These are phyloP conservation scores for Kurtzmaniella cleridarum DNA, from an alignment of 805 yeast species.

Conservation along the genomic window DNA sequence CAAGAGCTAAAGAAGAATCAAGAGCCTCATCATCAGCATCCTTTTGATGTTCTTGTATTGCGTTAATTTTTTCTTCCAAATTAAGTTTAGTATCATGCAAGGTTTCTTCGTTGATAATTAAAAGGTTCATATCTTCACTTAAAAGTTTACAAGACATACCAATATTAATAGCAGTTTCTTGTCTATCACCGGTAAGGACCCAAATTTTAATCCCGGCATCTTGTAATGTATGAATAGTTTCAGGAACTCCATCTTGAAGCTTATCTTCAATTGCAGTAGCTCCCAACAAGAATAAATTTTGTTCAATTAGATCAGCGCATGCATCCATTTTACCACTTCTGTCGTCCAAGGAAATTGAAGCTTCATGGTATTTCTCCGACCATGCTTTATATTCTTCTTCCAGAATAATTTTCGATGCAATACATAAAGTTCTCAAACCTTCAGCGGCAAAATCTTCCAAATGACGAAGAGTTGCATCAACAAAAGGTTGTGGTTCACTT, in stretches of 20 bases:
- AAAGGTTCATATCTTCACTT: constrained; percentile 92
- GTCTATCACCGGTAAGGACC: constrained; percentile 98
- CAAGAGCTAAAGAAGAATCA: constrained; percentile 72
- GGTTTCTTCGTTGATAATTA: constrained; percentile 82
- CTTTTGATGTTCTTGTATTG: constrained; percentile 61
- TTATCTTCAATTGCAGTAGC: constrained; percentile 99
- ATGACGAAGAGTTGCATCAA: constrained; percentile 76
- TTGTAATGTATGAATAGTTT: constrained; percentile 89
- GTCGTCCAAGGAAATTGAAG: constrained; percentile 74
- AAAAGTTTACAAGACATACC: constrained; percentile 96
- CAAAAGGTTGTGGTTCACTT: constrained; percentile 63
- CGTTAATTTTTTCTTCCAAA: constrained; percentile 67
- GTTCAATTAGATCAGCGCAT: constrained; percentile 86
- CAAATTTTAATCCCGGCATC: constrained; percentile 96
- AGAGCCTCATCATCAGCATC: constrained; percentile 55
- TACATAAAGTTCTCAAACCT: constrained; percentile 90
- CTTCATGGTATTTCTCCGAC: constrained; percentile 63
- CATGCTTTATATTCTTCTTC: constrained; percentile 74
- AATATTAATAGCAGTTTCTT: constrained; percentile 96
- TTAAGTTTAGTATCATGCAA: constrained; percentile 74
- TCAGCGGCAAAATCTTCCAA: constrained; percentile 95
- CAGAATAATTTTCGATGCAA: constrained; percentile 77
- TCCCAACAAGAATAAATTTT: constrained; percentile 73
- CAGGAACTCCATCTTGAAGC: constrained; percentile 97
- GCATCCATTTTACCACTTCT: constrained; percentile 75